These are phyloP conservation scores for Aspergillus felis DNA, from an alignment of 2,329 filamentous ascomycete species.

Conservation along the genomic window DNA sequence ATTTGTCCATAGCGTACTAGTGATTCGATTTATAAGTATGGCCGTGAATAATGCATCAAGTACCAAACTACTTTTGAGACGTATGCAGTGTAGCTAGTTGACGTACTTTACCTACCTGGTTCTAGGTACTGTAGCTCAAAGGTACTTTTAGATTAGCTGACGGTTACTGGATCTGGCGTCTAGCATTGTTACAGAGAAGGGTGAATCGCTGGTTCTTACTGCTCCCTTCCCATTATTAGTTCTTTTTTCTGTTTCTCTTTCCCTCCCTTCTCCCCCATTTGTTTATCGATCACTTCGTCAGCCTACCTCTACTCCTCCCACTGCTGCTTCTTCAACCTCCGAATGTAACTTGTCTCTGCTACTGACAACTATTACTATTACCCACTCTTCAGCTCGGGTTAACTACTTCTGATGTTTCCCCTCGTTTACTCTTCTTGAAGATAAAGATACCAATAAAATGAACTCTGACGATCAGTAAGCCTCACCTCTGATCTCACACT, in stretches of 20 bases:
- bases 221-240: not conserved
- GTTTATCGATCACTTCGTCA: not conserved
- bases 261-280: slow-evolving; percentile 2
- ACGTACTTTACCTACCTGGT: not conserved
- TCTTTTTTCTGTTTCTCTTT: slow-evolving; percentile 5
- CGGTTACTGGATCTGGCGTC: not conserved
- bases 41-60: too few species aligned
- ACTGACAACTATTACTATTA: not conserved
- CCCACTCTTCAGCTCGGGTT: not conserved
- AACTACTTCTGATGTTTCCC: not conserved
- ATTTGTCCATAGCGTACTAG: not conserved
- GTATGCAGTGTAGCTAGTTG: not conserved
- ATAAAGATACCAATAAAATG: slow-evolving; percentile 9
- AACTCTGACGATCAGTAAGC: slow-evolving; percentile 20
- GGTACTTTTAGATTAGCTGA: not conserved
- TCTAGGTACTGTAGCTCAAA: not conserved
- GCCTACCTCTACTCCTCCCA: not conserved
- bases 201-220: not conserved
- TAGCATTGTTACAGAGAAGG: not conserved
- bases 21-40: not conserved
- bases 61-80: not conserved
- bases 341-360: slow-evolving; percentile 12
- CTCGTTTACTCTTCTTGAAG: not conserved
- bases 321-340: slow-evolving; percentile 18
- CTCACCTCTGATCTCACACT: slow-evolving; percentile 8